These are phyloP conservation scores for Colletotrichum tofieldiae DNA, from an alignment of 2,329 filamentous ascomycete species.

Conservation along the genomic window DNA sequence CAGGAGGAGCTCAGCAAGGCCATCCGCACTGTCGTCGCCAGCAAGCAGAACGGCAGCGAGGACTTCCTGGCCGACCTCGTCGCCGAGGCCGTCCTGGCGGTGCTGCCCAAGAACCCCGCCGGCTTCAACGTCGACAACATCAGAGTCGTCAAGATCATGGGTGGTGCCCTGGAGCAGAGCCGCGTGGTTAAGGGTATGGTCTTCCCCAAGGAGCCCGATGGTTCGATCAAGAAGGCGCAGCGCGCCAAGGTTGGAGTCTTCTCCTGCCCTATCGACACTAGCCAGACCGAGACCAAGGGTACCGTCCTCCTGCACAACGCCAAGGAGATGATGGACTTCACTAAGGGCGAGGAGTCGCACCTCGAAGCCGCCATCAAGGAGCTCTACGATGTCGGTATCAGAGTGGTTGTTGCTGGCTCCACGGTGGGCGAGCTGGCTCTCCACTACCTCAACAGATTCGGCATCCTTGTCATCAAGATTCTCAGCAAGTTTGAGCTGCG, in stretches of 20 bases:
- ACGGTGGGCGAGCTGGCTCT: conserved; percentile 93
- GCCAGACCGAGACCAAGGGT: conserved; percentile 98
- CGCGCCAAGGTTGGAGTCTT: conserved; percentile 98
- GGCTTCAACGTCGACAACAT: conserved; percentile 99
- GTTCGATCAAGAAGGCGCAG: conserved; percentile 88
- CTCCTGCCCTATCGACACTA: conserved; percentile 95
- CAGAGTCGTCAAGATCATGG: conserved; percentile 99
- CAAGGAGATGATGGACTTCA: conserved; percentile 99
- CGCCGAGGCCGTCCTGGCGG: conserved; percentile 86
- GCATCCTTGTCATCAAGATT: conserved; percentile 96
- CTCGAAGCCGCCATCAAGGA: conserved; percentile 95
- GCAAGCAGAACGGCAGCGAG: conserved; percentile 96
- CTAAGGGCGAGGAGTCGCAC: conserved; percentile 94
- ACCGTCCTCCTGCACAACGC: conserved; percentile 97
- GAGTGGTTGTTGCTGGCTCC: conserved; percentile 92
- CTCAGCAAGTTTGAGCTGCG: conserved; percentile 98
- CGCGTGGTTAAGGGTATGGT: conserved; percentile 98
- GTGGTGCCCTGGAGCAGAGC: conserved; percentile 93
- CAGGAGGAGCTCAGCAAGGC: conserved; percentile 93
- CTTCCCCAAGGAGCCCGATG: conserved; percentile 95
- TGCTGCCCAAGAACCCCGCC: conserved; percentile 93
- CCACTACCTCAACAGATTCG: conserved; percentile 98
- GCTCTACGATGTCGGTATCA: conserved; percentile 91
- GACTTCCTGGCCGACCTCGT: conserved; percentile 90
- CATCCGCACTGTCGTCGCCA: conserved; percentile 93